Evolutionary conservation across 768 basidiomycete species (phyloP), one percentile per base, ranked within the genome.

Genomic region (Podaxis sp.): DNA sequence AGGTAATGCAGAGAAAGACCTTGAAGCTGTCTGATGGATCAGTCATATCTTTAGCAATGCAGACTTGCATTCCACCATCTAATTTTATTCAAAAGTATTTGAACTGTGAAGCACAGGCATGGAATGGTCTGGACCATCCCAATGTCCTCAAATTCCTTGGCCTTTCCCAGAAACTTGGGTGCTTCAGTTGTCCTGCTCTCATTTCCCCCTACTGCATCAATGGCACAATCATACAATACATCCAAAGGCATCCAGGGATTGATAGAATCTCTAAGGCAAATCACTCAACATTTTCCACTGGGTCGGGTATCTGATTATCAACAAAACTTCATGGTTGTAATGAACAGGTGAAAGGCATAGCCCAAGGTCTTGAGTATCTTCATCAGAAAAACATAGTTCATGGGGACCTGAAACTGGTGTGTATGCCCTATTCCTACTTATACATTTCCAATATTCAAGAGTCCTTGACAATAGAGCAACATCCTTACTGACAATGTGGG

Each of bases 291-390:
- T 28, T 22, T 22, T 7, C 8, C 6, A 50, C 11, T 1, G 6
- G 28, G n/a, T 30, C 28, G 6, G 6, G 28, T 7, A 30, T n/a
- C 7, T 30, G 28, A 7, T 30, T 1, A 1, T 30, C 28, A 1
- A 6, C 28, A 30, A 0, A 7, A 30, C 8, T 30, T 30, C 7
- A 1, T 7, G 7, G 30, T 30, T 30, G 30, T 30, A 1, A 30
- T 17, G n/a, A 0, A 10, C 10, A 41, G 40, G 10, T 93, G 70
- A 78, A 85, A 60, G 87, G 93, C 73, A 84, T 93, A 65, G 86
- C 90, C 13, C 80, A 82, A 67, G 93, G 92, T 8, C 91, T 95
- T 90, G 81, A 84, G 57, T 93, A 93, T 71, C 72, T 95, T 63
- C 93, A 95, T 71, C 67, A 71, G 3, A 74, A 81, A 62, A 86